These are phyloP conservation scores for Pichia deserticola DNA, from an alignment of 805 yeast species.

Conservation along the genomic window DNA sequence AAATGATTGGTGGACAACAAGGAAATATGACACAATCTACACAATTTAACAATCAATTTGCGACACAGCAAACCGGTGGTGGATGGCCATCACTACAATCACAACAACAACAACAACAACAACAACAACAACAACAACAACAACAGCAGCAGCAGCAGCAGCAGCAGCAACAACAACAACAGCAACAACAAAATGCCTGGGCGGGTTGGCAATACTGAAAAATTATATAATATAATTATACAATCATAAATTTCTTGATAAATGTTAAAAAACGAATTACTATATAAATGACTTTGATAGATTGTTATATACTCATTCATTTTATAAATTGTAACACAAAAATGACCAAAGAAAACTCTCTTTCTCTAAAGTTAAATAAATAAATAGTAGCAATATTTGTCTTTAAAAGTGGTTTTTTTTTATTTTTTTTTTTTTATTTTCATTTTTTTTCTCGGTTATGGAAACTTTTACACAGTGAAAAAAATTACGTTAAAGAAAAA, in stretches of 20 bases:
- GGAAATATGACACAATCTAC: slow-evolving; percentile 2
- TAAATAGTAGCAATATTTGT: too few relatives aligned
- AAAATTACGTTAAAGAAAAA: too few relatives aligned
- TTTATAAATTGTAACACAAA: too few relatives aligned
- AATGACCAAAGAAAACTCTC: too few relatives aligned
- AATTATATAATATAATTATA: too few relatives aligned
- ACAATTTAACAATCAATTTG: slow-evolving; percentile 1
- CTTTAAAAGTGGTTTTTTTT: too few relatives aligned
- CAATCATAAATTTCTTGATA: too few relatives aligned
- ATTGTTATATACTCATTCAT: too few relatives aligned
- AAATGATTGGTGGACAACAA: slow-evolving; percentile 9
- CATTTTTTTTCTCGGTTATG: background rate
- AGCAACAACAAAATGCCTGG: slow-evolving; percentile 2
- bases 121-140: slow-evolving; percentile 13
- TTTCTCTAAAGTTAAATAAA: background rate
- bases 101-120: slow-evolving; percentile 15
- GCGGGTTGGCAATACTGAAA: slow-evolving; percentile 5
- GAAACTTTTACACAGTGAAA: too few relatives aligned
- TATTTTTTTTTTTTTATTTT: background rate
- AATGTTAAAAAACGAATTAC: too few relatives aligned
- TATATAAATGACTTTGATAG: too few relatives aligned
- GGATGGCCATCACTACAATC: slow-evolving; percentile 10
- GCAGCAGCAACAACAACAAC: slow-evolving; percentile 6
- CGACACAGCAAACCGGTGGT: slow-evolving; percentile 3
- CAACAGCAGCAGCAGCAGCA: slow-evolving; percentile 10